phyloP scores from a whole-genome alignment of 2,329 filamentous ascomycete genomes.

The Blastomyces gilchristii region DNA sequence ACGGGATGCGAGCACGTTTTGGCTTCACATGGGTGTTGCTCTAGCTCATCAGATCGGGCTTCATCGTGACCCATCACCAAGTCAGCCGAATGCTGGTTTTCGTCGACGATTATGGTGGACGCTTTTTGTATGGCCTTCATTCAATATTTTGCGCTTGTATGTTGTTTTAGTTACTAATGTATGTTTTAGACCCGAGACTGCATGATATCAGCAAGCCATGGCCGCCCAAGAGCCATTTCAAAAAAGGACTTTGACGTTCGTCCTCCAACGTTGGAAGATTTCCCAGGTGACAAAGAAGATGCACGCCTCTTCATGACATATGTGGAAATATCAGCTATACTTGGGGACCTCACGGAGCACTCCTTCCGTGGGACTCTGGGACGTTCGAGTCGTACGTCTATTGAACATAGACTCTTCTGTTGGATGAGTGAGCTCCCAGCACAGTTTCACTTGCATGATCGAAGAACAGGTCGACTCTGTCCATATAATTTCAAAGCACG shows the following conservation, averaged over 20 bases:
- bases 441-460: constrained; percentile 11
- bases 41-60: constrained; percentile 29
- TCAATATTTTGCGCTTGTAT: background rate
- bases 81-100: constrained; percentile 16
- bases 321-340: constrained; percentile 15
- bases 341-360: constrained; percentile 15
- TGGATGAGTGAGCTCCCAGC: constrained; percentile 22
- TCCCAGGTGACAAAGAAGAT: constrained; percentile 12
- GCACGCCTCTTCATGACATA: constrained; percentile 15
- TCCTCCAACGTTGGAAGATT: constrained; percentile 13
- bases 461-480: constrained; percentile 8
- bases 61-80: constrained; percentile 25
- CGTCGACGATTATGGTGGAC: constrained; percentile 8
- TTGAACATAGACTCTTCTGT: constrained; percentile 25
- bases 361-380: constrained; percentile 22
- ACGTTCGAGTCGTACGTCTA: constrained; percentile 19
- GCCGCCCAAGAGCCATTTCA: constrained; percentile 15
- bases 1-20: constrained; percentile 28
- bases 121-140: constrained; percentile 2
- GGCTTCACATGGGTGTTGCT: constrained; percentile 27
- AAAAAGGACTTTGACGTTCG: constrained; percentile 14
- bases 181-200: constrained; percentile 14
- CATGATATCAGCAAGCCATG: constrained; percentile 16
- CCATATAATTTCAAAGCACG: constrained; percentile 14
- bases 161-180: background rate